phyloP scores from a whole-genome alignment of 2,329 filamentous ascomycete species.

The Kalmusia sp. region DNA sequence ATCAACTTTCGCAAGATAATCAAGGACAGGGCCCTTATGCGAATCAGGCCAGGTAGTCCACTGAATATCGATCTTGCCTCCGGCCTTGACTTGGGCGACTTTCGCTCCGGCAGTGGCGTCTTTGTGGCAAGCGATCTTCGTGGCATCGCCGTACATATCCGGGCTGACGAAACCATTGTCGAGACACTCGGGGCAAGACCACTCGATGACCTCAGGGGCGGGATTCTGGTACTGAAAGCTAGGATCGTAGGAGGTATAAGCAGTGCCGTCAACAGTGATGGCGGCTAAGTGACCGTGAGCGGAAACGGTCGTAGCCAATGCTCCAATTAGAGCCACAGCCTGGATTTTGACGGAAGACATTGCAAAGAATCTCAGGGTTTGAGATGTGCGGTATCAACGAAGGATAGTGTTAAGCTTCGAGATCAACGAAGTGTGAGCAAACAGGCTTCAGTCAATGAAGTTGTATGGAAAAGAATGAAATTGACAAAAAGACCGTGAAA shows the following conservation, averaged over 20 bases:
- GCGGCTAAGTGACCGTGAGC: conserved; percentile 55
- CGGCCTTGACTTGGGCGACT: conserved; percentile 63
- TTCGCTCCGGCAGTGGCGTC: conserved; percentile 62
- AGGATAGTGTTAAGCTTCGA: conserved; percentile 28
- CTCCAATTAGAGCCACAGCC: conserved; percentile 37
- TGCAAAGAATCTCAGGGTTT: conserved; percentile 13
- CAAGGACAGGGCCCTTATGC: conserved; percentile 69
- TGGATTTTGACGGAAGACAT: conserved; percentile 40
- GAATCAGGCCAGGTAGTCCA: conserved; percentile 72
- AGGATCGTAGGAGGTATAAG: conserved; percentile 53
- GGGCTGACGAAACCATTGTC: conserved; percentile 63
- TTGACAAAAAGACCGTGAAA: conserved; percentile 27
- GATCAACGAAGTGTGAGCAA: conserved; percentile 31
- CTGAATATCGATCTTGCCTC: conserved; percentile 63
- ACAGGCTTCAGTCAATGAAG: conserved; percentile 40
- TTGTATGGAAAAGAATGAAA: conserved; percentile 31
- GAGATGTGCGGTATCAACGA: conserved; percentile 9
- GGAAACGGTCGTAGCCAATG: conserved; percentile 47
- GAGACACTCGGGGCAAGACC: conserved; percentile 58
- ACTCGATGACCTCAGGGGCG: conserved; percentile 56
- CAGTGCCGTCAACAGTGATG: conserved; percentile 55
- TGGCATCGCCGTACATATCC: conserved; percentile 50
- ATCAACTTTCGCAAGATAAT: conserved; percentile 65
- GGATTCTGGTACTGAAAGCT: conserved; percentile 45
- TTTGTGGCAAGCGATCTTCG: conserved; percentile 68